phyloP scores from a whole-genome alignment of 2,329 filamentous ascomycete genomes.

The Phaeophleospora eucalypticola region DNA sequence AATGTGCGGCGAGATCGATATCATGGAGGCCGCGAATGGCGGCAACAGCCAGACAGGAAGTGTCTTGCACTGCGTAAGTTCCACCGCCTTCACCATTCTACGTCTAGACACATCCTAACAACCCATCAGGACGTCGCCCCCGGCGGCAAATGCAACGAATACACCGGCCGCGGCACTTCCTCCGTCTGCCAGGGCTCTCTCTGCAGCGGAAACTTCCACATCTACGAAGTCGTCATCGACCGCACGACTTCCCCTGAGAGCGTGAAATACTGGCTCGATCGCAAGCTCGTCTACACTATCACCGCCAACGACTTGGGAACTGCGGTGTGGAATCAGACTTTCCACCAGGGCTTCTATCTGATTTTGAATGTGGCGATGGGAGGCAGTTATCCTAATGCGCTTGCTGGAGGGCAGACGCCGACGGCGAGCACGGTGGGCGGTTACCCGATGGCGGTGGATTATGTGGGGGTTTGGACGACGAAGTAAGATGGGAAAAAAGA shows the following conservation, averaged over 20 bases:
- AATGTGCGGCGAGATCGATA: constrained; percentile 29
- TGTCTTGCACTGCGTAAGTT: constrained; percentile 27
- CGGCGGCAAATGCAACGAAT: constrained; percentile 32
- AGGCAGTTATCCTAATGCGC: constrained; percentile 27
- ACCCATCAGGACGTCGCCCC: constrained; percentile 28
- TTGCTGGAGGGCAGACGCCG: constrained; percentile 26
- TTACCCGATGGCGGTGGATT: constrained; percentile 21
- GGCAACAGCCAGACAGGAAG: constrained; percentile 17
- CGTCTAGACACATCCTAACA: too few relatives aligned
- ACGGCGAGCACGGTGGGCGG: constrained; percentile 16
- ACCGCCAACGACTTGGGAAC: constrained; percentile 21
- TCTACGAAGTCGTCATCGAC: constrained; percentile 31
- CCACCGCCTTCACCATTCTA: too few relatives aligned
- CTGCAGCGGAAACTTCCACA: constrained; percentile 29
- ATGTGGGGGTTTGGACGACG: constrained; percentile 24
- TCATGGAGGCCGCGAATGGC: constrained; percentile 33
- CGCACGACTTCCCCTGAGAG: constrained; percentile 19
- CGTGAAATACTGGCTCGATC: constrained; percentile 28
- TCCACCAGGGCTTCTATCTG: constrained; percentile 27
- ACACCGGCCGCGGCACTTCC: constrained; percentile 22
- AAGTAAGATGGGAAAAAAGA: too few relatives aligned
- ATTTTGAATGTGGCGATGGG: constrained; percentile 31
- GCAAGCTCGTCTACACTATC: constrained; percentile 20
- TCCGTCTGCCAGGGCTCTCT: constrained; percentile 10
- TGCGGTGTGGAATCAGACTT: constrained; percentile 23